phyloP scores from a whole-genome alignment of 768 basidiomycete species.

The Pisolithus microcarpus region DNA sequence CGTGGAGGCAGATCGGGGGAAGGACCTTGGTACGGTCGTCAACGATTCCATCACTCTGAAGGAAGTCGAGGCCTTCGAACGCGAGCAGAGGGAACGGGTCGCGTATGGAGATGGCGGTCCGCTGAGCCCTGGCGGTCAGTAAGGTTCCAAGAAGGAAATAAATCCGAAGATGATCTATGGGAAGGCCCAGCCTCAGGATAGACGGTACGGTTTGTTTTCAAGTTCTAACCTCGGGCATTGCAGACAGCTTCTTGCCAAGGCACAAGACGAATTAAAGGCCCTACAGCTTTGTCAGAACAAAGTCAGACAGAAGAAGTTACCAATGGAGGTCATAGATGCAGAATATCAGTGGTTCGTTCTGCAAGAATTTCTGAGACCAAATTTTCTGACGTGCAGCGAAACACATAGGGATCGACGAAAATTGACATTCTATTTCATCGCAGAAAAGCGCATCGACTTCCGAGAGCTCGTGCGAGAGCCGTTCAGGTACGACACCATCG shows the following conservation, averaged over 20 bases:
- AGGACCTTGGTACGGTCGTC: constrained; percentile 86
- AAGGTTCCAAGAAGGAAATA: constrained; percentile 67
- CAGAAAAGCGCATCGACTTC: constrained; percentile 93
- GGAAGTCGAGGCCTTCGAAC: constrained; percentile 89
- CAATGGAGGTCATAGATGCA: constrained; percentile 99
- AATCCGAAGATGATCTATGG: constrained; percentile 95
- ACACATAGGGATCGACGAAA: constrained; percentile 86
- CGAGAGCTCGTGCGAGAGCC: constrained; percentile 92
- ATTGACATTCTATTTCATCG: constrained; percentile 95
- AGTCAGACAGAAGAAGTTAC: constrained; percentile 87
- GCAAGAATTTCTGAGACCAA: neutral
- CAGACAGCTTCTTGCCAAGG: constrained; percentile 73
- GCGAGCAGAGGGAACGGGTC: constrained; percentile 59
- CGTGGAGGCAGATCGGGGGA: constrained; percentile 95
- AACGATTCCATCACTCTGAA: constrained; percentile 85
- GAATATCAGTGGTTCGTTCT: constrained; percentile 89
- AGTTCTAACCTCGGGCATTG: too few species aligned
- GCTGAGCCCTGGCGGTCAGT: constrained; percentile 41
- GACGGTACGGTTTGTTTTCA: constrained; percentile 48
- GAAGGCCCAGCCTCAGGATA: constrained; percentile 77
- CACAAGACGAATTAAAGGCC: constrained; percentile 88
- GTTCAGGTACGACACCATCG: constrained; percentile 59
- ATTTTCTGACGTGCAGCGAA: neutral
- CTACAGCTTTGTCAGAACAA: constrained; percentile 87
- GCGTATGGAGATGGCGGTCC: constrained; percentile 37